These are phyloP conservation scores for Geotrichum restrictum DNA, from an alignment of 1,139 yeast species.

Conservation along the genomic window DNA sequence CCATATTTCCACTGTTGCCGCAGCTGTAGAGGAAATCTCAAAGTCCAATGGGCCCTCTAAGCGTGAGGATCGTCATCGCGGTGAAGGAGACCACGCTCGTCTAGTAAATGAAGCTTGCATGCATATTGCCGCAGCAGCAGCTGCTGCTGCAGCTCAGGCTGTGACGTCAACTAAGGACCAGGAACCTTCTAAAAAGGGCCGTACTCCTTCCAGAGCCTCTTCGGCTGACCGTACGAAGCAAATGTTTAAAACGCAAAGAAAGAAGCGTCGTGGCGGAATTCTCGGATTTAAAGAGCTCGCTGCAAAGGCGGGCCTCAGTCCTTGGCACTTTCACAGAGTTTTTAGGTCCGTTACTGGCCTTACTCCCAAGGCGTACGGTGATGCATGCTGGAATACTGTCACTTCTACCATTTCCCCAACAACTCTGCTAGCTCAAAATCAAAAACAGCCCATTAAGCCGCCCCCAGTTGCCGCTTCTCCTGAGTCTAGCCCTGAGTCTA, in stretches of 20 bases:
- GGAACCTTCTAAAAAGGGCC: slow-evolving; percentile 24
- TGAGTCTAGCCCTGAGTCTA: background rate
- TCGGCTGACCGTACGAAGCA: slow-evolving; percentile 24
- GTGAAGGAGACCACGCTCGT: slow-evolving; percentile 54
- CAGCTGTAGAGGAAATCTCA: slow-evolving; percentile 29
- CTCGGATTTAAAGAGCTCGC: slow-evolving; percentile 86
- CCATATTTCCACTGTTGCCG: slow-evolving; percentile 32
- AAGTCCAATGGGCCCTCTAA: background rate
- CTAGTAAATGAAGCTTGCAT: slow-evolving; percentile 78
- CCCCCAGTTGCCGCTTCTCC: background rate
- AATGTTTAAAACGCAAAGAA: slow-evolving; percentile 39
- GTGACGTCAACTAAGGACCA: slow-evolving; percentile 30
- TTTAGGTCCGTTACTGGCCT: slow-evolving; percentile 80
- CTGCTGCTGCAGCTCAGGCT: slow-evolving; percentile 47
- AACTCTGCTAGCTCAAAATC: background rate
- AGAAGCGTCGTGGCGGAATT: slow-evolving; percentile 78
- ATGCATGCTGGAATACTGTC: slow-evolving; percentile 73
- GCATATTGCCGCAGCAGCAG: slow-evolving; percentile 79
- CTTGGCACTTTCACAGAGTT: slow-evolving; percentile 92
- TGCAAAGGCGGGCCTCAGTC: slow-evolving; percentile 73
- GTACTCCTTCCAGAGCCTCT: slow-evolving; percentile 14
- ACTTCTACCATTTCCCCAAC: slow-evolving; percentile 30
- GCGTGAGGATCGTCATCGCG: slow-evolving; percentile 21
- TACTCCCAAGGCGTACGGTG: slow-evolving; percentile 87
- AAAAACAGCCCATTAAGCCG: background rate